A percentile compares a stretch with the other conserved stretches of the same genome.
Conservation (phyloP, 225 moss, liverwort and hornwort genomes). For the Climacium dendroides region DNA sequence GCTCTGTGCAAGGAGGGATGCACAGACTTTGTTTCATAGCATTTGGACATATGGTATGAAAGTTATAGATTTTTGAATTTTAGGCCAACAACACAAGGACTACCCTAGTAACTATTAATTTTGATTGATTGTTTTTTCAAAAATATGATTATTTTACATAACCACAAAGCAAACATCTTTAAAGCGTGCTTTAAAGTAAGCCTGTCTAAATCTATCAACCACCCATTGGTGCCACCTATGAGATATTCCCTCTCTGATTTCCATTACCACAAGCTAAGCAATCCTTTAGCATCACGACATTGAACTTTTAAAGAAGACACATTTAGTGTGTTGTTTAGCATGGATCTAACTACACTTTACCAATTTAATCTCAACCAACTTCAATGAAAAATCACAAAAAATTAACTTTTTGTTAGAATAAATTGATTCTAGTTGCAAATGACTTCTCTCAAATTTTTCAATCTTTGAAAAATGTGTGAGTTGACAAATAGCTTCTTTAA, state of each 20-base stretch:
- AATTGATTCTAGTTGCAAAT: background rate
- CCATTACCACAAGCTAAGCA: background rate
- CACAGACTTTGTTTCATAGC: fast-evolving
- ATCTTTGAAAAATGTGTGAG: background rate
- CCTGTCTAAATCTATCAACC: fast-evolving
- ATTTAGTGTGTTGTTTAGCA: background rate
- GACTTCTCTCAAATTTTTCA: background rate
- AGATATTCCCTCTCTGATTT: background rate
- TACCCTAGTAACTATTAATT: background rate
- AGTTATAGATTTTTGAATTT: background rate
- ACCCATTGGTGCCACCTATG: background rate
- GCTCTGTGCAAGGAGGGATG: fast-evolving
- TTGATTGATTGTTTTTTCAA: background rate
- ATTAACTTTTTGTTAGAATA: background rate
- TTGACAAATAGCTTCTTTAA: background rate
- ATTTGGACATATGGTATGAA: background rate
- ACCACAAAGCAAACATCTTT: background rate
- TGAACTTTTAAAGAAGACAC: background rate
- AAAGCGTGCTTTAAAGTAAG: background rate
- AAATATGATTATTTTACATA: background rate
- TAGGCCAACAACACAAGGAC: fast-evolving
- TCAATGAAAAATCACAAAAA: background rate
- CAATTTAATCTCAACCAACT: background rate
- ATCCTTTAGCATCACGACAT: background rate
- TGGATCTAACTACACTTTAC: background rate